Percentiles rank a stretch among this genome's conserved stretches.
phyloP scores from a whole-genome alignment of 1,139 yeast species.

The Torulaspora globosa region DNA sequence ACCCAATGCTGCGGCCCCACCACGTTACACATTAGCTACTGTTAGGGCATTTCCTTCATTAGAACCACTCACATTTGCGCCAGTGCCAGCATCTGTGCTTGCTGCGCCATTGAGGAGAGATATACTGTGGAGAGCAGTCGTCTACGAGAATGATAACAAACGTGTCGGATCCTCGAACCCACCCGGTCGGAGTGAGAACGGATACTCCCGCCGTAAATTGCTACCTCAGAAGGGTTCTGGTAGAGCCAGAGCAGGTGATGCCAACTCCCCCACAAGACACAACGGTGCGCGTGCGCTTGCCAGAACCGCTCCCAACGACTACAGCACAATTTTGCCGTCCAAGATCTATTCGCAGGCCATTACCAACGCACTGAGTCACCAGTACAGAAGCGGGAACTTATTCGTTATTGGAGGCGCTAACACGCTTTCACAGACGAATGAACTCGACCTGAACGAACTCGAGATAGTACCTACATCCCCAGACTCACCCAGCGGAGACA shows the following conservation, averaged over 20 bases:
- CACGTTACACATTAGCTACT: constrained; percentile 75
- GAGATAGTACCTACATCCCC: constrained; percentile 40
- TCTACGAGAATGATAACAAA: constrained; percentile 82
- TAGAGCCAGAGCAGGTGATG: constrained; percentile 93
- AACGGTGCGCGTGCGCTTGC: constrained; percentile 92
- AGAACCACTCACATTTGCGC: constrained; percentile 74
- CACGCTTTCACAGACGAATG: constrained; percentile 28
- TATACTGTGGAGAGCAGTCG: constrained; percentile 88
- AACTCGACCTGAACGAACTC: constrained; percentile 26
- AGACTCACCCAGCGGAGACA: constrained; percentile 40
- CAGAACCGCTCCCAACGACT: constrained; percentile 84
- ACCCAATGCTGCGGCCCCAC: constrained; percentile 45
- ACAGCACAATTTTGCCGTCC: constrained; percentile 74
- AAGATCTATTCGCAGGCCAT: constrained; percentile 73
- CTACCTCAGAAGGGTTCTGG: constrained; percentile 93
- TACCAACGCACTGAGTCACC: constrained; percentile 75
- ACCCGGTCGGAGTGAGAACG: constrained; percentile 79
- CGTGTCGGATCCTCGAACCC: constrained; percentile 89
- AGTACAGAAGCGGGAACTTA: constrained; percentile 70
- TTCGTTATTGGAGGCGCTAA: constrained; percentile 60
- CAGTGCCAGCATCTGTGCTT: constrained; percentile 66
- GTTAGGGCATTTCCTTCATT: constrained; percentile 82
- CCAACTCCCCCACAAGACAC: constrained; percentile 86
- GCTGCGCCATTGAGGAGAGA: constrained; percentile 83
- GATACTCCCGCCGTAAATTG: constrained; percentile 78